Conservation (phyloP, 176 grass and related monocot species). For the Ananas comosus region DNA sequence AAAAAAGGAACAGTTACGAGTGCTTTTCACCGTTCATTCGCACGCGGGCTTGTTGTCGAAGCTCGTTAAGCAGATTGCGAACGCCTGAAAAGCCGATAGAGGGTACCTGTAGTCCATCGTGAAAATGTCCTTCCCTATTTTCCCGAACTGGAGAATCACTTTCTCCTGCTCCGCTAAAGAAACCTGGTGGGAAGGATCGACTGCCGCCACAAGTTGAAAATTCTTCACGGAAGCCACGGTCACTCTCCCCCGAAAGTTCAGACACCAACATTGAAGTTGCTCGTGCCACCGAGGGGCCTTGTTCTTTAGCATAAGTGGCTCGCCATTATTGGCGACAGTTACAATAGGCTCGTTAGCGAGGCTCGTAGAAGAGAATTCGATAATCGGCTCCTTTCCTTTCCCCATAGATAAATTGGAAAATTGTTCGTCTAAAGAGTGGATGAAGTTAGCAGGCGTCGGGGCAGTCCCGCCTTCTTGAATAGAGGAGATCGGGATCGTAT, state of each 20-base stretch:
- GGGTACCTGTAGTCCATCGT: slow-evolving; percentile 96
- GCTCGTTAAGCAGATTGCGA: slow-evolving; percentile 91
- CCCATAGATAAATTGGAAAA: slow-evolving; percentile 21
- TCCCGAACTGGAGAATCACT: slow-evolving; percentile 90
- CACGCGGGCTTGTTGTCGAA: slow-evolving; percentile 94
- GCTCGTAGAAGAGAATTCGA: slow-evolving; percentile 46
- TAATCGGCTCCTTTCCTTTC: slow-evolving; percentile 46
- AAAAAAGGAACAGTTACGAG: neutral
- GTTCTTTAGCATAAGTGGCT: slow-evolving; percentile 73
- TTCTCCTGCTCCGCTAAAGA: slow-evolving; percentile 65
- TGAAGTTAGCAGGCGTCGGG: slow-evolving; percentile 55
- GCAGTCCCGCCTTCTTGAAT: slow-evolving; percentile 58
- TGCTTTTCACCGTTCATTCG: slow-evolving; percentile 29
- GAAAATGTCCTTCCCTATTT: slow-evolving; percentile 99
- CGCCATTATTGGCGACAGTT: slow-evolving; percentile 10
- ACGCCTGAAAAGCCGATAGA: slow-evolving; percentile 86
- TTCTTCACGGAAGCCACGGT: slow-evolving; percentile 97
- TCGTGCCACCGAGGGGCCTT: slow-evolving; percentile 94
- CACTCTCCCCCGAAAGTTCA: slow-evolving; percentile 92
- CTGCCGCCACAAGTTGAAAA: slow-evolving; percentile 76
- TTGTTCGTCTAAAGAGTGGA: slow-evolving; percentile 55
- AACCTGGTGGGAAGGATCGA: slow-evolving; percentile 50
- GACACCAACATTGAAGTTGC: slow-evolving; percentile 97
- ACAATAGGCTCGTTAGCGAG: slow-evolving; percentile 28
- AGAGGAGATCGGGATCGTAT: slow-evolving; percentile 58